Evolutionary conservation across 495 filamentous ascomycete genomes (phyloP).

Genomic region (Hypomontagnella monticulosa): DNA sequence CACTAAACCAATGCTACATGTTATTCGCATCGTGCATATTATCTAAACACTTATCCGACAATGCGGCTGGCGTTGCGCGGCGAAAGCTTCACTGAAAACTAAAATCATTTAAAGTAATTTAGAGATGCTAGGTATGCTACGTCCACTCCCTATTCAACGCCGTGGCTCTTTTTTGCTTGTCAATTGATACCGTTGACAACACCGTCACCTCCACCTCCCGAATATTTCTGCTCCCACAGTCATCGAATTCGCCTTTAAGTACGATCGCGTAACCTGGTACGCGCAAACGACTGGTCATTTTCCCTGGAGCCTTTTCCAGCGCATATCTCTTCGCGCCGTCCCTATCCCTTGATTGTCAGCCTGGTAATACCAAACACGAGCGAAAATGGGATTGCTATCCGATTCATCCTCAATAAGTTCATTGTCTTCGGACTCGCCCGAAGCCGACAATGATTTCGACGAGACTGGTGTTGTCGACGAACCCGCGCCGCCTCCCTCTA

Average conservation of each 20-base stretch:
- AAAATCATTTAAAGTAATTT: slow-evolving; percentile 29
- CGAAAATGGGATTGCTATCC: slow-evolving; percentile 44
- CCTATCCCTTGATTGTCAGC: background rate
- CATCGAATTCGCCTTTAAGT: background rate
- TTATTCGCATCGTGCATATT: slow-evolving; percentile 7
- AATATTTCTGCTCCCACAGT: background rate
- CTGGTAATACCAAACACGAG: background rate
- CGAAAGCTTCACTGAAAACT: slow-evolving; percentile 19
- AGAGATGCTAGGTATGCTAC: background rate
- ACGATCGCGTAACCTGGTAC: slow-evolving; percentile 3
- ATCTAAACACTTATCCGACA: background rate
- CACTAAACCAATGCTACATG: slow-evolving; percentile 4
- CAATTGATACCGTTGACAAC: background rate
- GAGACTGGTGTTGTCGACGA: slow-evolving; percentile 51
- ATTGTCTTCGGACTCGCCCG: slow-evolving; percentile 57
- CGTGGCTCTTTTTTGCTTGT: slow-evolving; percentile 9
- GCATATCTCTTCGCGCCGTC: background rate
- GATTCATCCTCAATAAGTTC: slow-evolving; percentile 47
- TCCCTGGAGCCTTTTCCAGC: background rate
- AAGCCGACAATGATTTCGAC: slow-evolving; percentile 60
- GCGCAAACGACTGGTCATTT: no score
- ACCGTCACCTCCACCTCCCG: background rate
- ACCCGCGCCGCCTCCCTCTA: slow-evolving; percentile 54
- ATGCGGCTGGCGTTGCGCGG: slow-evolving; percentile 32
- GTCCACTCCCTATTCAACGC: background rate